Evolutionary conservation across 2,329 filamentous ascomycete genomes (phyloP), one percentile per base, ranked within the genome.

Genomic region (Phialophora expanda): DNA sequence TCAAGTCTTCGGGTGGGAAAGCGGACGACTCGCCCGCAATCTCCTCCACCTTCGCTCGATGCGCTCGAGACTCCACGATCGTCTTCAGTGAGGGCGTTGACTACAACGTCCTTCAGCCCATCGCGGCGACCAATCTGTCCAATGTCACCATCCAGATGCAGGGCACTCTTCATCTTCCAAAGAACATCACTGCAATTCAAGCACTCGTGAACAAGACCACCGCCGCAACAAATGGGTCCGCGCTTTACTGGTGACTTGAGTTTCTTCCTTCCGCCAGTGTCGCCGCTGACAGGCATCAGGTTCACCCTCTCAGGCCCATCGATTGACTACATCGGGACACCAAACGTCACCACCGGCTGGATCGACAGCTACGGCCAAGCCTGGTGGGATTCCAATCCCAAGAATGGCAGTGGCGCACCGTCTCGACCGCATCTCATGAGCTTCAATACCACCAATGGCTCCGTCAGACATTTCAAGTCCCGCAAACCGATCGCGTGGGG

Each of bases 401-500:
- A 72, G 6, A 78, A 78, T 38, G 75, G 74, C 46, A 78, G 78
- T 24, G 80, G 80, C 9, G 73, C 78, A 12, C 70, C 72, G 14
- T 75, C 74, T 38, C 75, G 80, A 5, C 80, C 80, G 9, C 79
- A 81, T 66, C 72, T 82, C 9, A 75, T 81, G 71, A 74, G 72
- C 30, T 78, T 79, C 72, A 76, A 75, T 50, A 75, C 76, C 11
- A 76, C 72, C 1, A 72, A 78, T 61, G 76, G 76, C 4, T 72
- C 73, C 20, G 74, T 82, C 46, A 72, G 75, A 24, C 70, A 80
- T 62, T 78, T 78, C 73, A 80, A 81, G 67, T 78, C 78, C 3
- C 74, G 75, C 55, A 80, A 82, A 69, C 80, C 80, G 7, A 80
- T 81, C 63, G 79, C 78, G 3, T 80, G 79, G 79, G 78, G 77